Evolutionary conservation across 805 yeast species (phyloP), one percentile per base, ranked within the genome.

Genomic region (Kodamaea neixiangensis): DNA sequence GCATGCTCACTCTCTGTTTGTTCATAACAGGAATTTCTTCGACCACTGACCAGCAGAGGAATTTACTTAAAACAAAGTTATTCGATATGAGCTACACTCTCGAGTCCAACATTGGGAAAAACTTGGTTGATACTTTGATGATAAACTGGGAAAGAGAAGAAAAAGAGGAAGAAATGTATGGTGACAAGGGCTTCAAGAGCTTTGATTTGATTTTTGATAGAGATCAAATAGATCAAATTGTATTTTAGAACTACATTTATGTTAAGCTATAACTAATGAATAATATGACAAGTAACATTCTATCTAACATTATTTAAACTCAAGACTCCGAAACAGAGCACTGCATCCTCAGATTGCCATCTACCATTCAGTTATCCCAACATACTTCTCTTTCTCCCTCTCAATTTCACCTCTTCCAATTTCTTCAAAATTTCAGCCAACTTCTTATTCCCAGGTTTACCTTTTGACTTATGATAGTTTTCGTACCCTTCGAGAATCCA

Each of bases 371-470:
- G 31, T 25, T 34, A 69, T 5, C 99, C 99, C 44, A 92, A 71
- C 97, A 93, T 89, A 52, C 96, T 87, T 68, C 99, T 81, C 79
- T 94, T 94, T 58, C 99, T 79, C 1, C 99, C 99, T 64, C 99
- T 82, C 72, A 87, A 67, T 61, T 98, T 76, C 1, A 93, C 98
- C 41, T 87, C 96, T 49, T 85, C 88, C 46, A 94, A 78, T 64
- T 92, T 79, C 49, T 76, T 77, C 52, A 81, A 57, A 0, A 85
- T 80, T 55, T 87, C 94, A 13, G 63, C 71, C 49, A 66, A 66
- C 58, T 73, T 73, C 56, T 74, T 77, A 15, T 58, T 58, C 14
- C 78, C 78, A 17, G 60, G 63, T 34, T 68, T 67, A 19, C 58
- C 55, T 35, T 65, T 66, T 14, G 55, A 54, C 44, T 21, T 55